Percentiles rank a stretch among this genome's conserved stretches.
Evolutionary conservation across 805 yeast genomes (phyloP).

Genomic region (Metschnikowia lunata): DNA sequence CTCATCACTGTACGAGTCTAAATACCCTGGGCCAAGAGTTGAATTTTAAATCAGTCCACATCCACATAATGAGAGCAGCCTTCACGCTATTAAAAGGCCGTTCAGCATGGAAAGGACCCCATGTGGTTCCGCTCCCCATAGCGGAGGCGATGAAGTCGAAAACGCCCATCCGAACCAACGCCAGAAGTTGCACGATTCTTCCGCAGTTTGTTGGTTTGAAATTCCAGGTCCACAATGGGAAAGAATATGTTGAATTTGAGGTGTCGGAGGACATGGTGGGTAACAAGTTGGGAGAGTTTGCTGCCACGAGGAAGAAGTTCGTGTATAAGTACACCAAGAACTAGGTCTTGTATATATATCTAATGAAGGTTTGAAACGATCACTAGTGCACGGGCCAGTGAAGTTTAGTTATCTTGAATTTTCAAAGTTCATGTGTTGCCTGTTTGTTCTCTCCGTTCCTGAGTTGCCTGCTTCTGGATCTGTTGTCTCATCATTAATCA

Average conservation of each 20-base stretch:
- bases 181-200: slow-evolving; percentile 87
- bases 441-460: too few species aligned
- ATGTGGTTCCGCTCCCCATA: slow-evolving; percentile 91
- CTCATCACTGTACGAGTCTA: too few species aligned
- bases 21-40: too few species aligned
- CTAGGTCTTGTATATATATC: slow-evolving; percentile 22
- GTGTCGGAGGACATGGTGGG: slow-evolving; percentile 97
- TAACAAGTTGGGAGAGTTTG: slow-evolving; percentile 89
- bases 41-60: not conserved
- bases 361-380: too few species aligned
- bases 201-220: slow-evolving; percentile 95
- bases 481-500: too few species aligned
- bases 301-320: slow-evolving; percentile 87
- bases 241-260: slow-evolving; percentile 83
- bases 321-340: slow-evolving; percentile 77
- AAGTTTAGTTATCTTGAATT: too few species aligned
- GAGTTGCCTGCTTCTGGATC: too few species aligned
- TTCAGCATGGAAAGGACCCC: slow-evolving; percentile 67
- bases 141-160: slow-evolving; percentile 76
- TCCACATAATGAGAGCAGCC: slow-evolving; percentile 30
- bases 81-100: slow-evolving; percentile 28
- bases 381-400: too few species aligned
- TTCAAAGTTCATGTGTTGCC: too few species aligned
- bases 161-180: slow-evolving; percentile 91
- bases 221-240: slow-evolving; percentile 95